These are phyloP conservation scores for Globisporangium cystogenes DNA, from an alignment of 352 stramenopile genomes.

Conservation along the genomic window DNA sequence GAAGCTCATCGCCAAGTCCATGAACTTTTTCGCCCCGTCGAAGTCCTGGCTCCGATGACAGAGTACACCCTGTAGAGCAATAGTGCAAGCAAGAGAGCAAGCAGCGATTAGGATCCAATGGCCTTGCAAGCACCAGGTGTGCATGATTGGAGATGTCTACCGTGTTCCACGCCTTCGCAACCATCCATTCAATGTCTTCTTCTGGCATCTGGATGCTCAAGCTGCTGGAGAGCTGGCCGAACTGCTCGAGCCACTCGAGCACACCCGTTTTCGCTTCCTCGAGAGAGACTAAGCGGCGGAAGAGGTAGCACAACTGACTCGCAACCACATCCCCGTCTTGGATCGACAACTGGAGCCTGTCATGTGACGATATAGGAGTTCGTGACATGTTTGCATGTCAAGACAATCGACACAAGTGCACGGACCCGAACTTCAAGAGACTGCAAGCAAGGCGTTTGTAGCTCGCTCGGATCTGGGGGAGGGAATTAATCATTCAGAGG, in stretches of 20 bases:
- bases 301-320: constrained; percentile 43
- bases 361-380: background rate
- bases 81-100: background rate
- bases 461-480: constrained; percentile 34
- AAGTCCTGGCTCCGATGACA: constrained; percentile 25
- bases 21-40: constrained; percentile 31
- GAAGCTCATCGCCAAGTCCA: constrained; percentile 33
- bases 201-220: constrained; percentile 39
- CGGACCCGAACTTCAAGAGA: constrained; percentile 59
- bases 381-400: background rate
- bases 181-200: constrained; percentile 63
- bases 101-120: background rate
- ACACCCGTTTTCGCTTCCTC: constrained; percentile 32
- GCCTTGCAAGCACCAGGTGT: too few relatives aligned
- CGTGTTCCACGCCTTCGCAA: constrained; percentile 72
- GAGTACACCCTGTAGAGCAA: constrained; percentile 33
- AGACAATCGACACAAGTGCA: background rate
- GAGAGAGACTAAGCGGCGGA: constrained; percentile 53
- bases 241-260: constrained; percentile 59
- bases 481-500: background rate
- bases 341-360: constrained; percentile 53
- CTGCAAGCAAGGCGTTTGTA: constrained; percentile 52
- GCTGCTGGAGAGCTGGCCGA: constrained; percentile 46
- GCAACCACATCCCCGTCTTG: constrained; percentile 30
- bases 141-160: constrained; percentile 25